Percentiles rank a stretch among this genome's conserved stretches.
phyloP scores from a whole-genome alignment of 2,329 filamentous ascomycete species.

The Magnaporthiopsis poae region DNA sequence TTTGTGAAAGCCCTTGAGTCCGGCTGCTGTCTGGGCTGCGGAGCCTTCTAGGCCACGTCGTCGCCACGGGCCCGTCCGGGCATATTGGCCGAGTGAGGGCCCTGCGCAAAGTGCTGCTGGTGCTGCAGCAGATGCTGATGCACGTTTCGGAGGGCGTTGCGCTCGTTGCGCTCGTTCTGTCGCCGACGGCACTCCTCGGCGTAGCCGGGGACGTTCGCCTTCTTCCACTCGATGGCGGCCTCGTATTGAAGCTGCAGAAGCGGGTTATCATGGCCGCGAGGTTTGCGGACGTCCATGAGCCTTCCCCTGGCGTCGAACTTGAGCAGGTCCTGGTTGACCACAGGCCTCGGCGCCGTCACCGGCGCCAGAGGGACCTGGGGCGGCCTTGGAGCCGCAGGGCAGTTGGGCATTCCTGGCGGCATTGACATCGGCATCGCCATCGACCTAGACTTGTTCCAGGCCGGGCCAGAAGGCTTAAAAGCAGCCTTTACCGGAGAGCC shows the following conservation, averaged over 20 bases:
- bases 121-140: too few relatives aligned
- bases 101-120: not conserved
- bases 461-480: not conserved
- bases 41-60: not conserved
- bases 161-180: conserved; percentile 24
- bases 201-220: conserved; percentile 38
- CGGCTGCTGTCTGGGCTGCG: not conserved
- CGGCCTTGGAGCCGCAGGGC: not conserved
- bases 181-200: conserved; percentile 35
- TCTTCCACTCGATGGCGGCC: conserved; percentile 38
- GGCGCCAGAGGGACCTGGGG: not conserved
- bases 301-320: conserved; percentile 1
- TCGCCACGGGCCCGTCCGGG: not conserved
- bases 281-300: conserved; percentile 22
- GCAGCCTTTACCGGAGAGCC: not conserved
- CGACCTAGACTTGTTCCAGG: not conserved
- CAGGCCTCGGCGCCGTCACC: not conserved
- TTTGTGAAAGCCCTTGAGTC: not conserved
- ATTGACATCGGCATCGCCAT: not conserved
- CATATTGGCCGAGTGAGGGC: not conserved
- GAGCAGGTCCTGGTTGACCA: conserved; percentile 7
- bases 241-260: conserved; percentile 36
- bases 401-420: not conserved
- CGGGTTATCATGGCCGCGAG: conserved; percentile 28
- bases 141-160: not conserved